A percentile compares a stretch with the other conserved stretches of the same genome.
These are phyloP conservation scores for Diaporthe ampelina DNA, from an alignment of 2,329 filamentous ascomycete species.

Conservation along the genomic window DNA sequence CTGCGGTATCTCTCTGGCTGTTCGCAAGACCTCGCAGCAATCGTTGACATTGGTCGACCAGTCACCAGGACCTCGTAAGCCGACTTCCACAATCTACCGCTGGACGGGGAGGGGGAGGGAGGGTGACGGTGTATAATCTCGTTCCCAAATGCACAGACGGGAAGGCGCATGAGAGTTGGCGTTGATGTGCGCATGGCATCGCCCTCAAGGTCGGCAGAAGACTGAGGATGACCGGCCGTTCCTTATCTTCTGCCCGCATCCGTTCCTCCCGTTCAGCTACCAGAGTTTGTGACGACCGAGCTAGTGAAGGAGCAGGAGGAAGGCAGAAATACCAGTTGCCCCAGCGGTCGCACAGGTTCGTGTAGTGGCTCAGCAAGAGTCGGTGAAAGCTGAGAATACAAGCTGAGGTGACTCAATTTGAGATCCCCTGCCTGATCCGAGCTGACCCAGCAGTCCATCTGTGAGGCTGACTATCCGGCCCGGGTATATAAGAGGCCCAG, in stretches of 20 bases:
- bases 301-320: slow-evolving; percentile 21
- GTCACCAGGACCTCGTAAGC: slow-evolving; percentile 15
- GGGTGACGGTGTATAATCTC: slow-evolving; percentile 5
- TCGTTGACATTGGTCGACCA: slow-evolving; percentile 11
- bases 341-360: slow-evolving; percentile 40
- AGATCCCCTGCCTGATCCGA: slow-evolving; percentile 22
- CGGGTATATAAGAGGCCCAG: slow-evolving; percentile 12
- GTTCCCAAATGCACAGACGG: slow-evolving; percentile 28
- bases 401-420: slow-evolving; percentile 39
- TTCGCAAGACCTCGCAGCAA: slow-evolving; percentile 28
- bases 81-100: slow-evolving; percentile 22
- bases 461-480: slow-evolving; percentile 4
- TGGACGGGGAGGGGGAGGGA: slow-evolving; percentile 4
- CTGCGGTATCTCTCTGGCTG: slow-evolving; percentile 26
- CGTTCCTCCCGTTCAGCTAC: slow-evolving; percentile 35
- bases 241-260: slow-evolving; percentile 25
- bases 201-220: slow-evolving; percentile 12
- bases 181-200: slow-evolving; percentile 22
- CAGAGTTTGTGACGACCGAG: slow-evolving; percentile 8
- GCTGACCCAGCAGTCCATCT: slow-evolving; percentile 10
- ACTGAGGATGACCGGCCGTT: slow-evolving; percentile 15
- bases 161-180: slow-evolving; percentile 34
- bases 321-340: slow-evolving; percentile 31
- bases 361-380: slow-evolving; percentile 40
- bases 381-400: slow-evolving; percentile 38